These are phyloP conservation scores for Margaritispora aquatica DNA, from an alignment of 495 filamentous ascomycete species.

Conservation along the genomic window DNA sequence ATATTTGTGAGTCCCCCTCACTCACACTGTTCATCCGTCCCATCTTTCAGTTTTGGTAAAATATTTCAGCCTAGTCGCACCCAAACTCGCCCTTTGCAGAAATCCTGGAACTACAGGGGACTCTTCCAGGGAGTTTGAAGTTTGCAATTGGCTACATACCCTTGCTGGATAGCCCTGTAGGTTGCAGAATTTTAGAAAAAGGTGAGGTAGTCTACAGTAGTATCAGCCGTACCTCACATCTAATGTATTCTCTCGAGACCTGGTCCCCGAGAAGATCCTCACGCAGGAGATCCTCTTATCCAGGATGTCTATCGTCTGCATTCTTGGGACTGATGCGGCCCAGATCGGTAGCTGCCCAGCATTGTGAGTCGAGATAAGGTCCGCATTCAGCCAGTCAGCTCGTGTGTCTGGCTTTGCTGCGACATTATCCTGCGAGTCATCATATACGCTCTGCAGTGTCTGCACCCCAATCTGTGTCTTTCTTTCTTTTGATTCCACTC, in stretches of 20 bases:
- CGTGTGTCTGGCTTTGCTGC: not conserved
- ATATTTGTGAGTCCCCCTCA: not conserved
- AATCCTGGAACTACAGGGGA: too few species aligned
- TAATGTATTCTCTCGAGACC: not conserved
- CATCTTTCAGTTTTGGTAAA: too few species aligned
- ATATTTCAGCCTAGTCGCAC: not conserved
- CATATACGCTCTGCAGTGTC: not conserved
- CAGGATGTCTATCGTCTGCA: not conserved
- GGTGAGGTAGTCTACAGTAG: too few species aligned
- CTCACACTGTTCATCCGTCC: not conserved
- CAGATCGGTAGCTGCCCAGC: not conserved
- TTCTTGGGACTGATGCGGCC: not conserved
- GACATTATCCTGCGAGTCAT: not conserved
- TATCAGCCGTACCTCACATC: too few species aligned
- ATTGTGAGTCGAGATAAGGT: not conserved
- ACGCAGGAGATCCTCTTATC: not conserved
- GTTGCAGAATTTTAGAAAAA: too few species aligned
- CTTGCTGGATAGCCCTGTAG: too few species aligned
- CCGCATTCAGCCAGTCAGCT: not conserved
- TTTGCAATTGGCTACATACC: too few species aligned
- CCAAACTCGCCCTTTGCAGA: not conserved
- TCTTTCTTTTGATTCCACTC: not conserved
- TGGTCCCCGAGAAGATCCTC: not conserved
- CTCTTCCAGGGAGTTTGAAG: too few species aligned
- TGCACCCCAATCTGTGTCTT: not conserved